phyloP scores from a whole-genome alignment of 202 grass and related monocot genomes.

The Hordeum pubiflorum region DNA sequence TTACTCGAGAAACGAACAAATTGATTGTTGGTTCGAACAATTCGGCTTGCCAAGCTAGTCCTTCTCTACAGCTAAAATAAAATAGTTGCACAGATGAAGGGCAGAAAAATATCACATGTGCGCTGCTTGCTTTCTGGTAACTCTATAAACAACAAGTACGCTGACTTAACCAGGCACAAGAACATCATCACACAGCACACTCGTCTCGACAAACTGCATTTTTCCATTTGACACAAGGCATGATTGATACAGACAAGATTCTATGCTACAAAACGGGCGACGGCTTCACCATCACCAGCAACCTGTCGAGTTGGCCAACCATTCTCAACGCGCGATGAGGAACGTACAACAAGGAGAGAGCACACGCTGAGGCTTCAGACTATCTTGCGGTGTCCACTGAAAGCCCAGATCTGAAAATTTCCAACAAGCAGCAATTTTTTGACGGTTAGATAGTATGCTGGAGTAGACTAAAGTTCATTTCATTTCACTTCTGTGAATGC shows the following conservation, averaged over 20 bases:
- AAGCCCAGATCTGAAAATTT: constrained; percentile 87
- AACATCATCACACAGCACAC: neutral
- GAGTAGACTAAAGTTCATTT: neutral
- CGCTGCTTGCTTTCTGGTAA: constrained; percentile 2
- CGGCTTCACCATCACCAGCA: neutral
- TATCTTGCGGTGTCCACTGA: constrained; percentile 83
- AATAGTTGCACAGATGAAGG: constrained; percentile 15
- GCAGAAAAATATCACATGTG: neutral
- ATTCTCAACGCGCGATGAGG: neutral
- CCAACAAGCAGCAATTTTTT: neutral
- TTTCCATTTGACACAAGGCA: constrained; percentile 4
- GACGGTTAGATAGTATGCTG: neutral
- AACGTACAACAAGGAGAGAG: constrained; percentile 22
- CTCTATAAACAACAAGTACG: constrained; percentile 23
- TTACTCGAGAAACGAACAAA: neutral
- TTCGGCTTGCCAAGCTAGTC: constrained; percentile 4
- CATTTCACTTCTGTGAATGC: too few species aligned
- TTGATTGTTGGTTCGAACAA: neutral
- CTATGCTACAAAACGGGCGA: constrained; percentile 40
- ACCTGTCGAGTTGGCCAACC: neutral
- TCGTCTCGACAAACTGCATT: constrained; percentile 4
- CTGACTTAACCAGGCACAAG: neutral
- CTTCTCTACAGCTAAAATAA: constrained; percentile 3
- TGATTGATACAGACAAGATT: constrained; percentile 10
- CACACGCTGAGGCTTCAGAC: constrained; percentile 39